These are phyloP conservation scores for Lotmaria passim DNA, from an alignment of 208 protist species.

Conservation along the genomic window DNA sequence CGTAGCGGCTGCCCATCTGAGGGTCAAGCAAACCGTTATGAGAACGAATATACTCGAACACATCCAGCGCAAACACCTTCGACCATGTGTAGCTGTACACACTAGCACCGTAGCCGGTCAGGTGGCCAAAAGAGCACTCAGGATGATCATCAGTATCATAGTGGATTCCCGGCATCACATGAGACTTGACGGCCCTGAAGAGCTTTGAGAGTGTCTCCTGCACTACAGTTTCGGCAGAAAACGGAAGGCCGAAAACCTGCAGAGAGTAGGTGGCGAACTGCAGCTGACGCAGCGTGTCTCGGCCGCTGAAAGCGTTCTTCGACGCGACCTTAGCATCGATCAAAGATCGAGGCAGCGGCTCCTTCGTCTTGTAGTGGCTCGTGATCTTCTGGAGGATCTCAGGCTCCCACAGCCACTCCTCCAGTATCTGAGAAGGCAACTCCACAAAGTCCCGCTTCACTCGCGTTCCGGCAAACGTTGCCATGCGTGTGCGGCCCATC, in stretches of 20 bases:
- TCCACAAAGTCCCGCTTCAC: constrained; percentile 92
- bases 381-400: constrained; percentile 82
- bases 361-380: constrained; percentile 82
- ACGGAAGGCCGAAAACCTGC: constrained; percentile 69
- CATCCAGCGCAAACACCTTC: constrained; percentile 86
- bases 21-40: constrained; percentile 74
- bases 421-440: constrained; percentile 89
- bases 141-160: constrained; percentile 69
- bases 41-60: constrained; percentile 79
- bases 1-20: constrained; percentile 64
- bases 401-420: constrained; percentile 91
- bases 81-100: constrained; percentile 92
- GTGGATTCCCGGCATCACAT: constrained; percentile 66
- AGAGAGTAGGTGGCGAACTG: constrained; percentile 85
- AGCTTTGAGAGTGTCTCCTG: constrained; percentile 51
- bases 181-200: constrained; percentile 55
- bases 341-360: constrained; percentile 64
- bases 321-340: constrained; percentile 82
- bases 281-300: constrained; percentile 74
- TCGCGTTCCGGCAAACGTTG: constrained; percentile 70
- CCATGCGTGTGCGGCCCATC: constrained; percentile 80
- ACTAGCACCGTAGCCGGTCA: constrained; percentile 78
- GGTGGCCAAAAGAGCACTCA: constrained; percentile 78
- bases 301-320: constrained; percentile 76
- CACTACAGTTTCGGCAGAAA: constrained; percentile 58